Percentiles rank a stretch among this genome's conserved stretches.
phyloP scores from a whole-genome alignment of 257 asterid species.

The Vinca minor region DNA sequence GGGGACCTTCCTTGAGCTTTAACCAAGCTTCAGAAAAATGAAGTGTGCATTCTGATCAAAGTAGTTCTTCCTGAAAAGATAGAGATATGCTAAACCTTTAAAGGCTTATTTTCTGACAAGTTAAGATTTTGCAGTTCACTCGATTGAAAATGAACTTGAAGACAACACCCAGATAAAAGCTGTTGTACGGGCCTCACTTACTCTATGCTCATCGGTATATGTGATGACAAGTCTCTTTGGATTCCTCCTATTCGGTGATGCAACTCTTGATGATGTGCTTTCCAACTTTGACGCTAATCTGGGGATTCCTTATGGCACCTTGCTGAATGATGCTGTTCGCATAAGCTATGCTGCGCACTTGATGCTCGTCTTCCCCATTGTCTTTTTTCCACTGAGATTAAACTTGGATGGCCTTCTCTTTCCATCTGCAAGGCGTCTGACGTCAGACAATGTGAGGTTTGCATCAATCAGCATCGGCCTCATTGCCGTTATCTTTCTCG shows the following conservation, averaged over 20 bases:
- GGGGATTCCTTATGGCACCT: slow-evolving; percentile 74
- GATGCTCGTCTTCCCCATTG: slow-evolving; percentile 96
- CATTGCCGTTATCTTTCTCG: slow-evolving; percentile 51
- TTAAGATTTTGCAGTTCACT: slow-evolving; percentile 59
- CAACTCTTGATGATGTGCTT: slow-evolving; percentile 84
- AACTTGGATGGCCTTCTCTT: slow-evolving; percentile 89
- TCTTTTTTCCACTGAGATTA: slow-evolving; percentile 69
- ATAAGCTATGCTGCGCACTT: slow-evolving; percentile 93
- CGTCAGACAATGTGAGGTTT: slow-evolving; percentile 64
- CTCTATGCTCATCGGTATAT: slow-evolving; percentile 76
- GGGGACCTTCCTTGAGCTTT: background rate
- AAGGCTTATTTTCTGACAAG: slow-evolving; percentile 3
- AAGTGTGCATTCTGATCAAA: background rate
- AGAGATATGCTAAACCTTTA: slow-evolving; percentile 1
- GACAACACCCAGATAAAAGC: slow-evolving; percentile 63
- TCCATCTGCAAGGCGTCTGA: slow-evolving; percentile 74
- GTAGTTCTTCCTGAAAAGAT: background rate
- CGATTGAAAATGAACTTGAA: slow-evolving; percentile 88
- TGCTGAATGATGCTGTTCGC: slow-evolving; percentile 82
- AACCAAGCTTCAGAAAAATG: background rate
- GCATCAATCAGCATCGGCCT: slow-evolving; percentile 66
- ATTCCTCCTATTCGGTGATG: slow-evolving; percentile 83
- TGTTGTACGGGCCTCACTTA: slow-evolving; percentile 72
- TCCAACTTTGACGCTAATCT: slow-evolving; percentile 86
- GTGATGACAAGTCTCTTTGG: slow-evolving; percentile 86